A percentile compares a stretch with the other conserved stretches of the same genome.
Evolutionary conservation across 2,329 filamentous ascomycete species (phyloP).

Genomic region (Knufia petricola): DNA sequence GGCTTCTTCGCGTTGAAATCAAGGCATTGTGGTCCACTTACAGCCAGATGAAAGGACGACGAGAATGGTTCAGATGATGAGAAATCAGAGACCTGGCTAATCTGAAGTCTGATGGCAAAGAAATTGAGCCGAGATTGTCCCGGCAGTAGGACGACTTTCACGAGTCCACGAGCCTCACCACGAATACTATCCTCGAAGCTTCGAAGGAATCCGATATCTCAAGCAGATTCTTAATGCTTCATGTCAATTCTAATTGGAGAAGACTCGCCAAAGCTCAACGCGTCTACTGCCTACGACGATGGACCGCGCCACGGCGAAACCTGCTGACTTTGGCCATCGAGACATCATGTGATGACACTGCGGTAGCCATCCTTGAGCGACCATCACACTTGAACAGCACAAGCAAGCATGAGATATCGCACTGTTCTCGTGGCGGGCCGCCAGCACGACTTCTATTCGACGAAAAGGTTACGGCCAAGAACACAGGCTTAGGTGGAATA

Average conservation of each 20-base stretch:
- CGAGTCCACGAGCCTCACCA: background rate
- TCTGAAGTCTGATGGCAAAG: no score
- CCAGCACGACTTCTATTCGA: slow-evolving; percentile 58
- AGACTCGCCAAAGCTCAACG: background rate
- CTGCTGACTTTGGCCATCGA: slow-evolving; percentile 39
- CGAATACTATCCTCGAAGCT: background rate
- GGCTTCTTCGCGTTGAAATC: no score
- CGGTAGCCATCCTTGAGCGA: slow-evolving; percentile 69
- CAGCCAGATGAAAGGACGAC: no score
- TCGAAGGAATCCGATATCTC: background rate
- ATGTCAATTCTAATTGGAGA: background rate
- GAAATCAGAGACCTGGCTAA: no score
- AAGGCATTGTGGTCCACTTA: no score
- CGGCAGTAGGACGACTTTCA: no score
- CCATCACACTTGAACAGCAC: slow-evolving; percentile 12
- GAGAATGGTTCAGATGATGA: no score
- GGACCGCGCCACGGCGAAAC: slow-evolving; percentile 9
- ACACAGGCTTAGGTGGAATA: slow-evolving; percentile 64
- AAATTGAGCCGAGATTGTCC: no score
- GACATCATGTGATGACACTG: slow-evolving; percentile 71
- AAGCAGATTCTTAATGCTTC: background rate
- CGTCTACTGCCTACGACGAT: background rate
- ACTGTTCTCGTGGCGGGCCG: no score
- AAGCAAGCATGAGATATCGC: no score
- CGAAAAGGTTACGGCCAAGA: slow-evolving; percentile 71